These are phyloP conservation scores for Capsella bursapastoris DNA, from an alignment of 345 rosid species.

Conservation along the genomic window DNA sequence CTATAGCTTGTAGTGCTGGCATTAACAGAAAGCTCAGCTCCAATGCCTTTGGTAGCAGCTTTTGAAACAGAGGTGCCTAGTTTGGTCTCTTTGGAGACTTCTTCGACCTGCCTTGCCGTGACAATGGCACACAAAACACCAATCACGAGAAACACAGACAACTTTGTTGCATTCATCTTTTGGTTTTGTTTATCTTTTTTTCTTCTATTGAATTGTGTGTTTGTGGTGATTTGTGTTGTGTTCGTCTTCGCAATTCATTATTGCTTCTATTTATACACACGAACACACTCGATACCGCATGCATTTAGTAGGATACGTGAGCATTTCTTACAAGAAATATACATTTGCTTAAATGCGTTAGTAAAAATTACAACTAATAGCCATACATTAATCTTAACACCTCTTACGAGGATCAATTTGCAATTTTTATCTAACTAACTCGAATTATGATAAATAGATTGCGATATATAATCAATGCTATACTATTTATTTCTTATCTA, in stretches of 20 bases:
- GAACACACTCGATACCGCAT: background rate
- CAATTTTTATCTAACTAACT: no score
- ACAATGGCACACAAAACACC: constrained; percentile 22
- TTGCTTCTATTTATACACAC: background rate
- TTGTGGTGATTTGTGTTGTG: constrained; percentile 19
- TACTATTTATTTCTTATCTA: no score
- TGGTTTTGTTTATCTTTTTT: background rate
- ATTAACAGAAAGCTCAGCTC: background rate
- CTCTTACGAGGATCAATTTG: background rate
- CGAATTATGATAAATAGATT: no score
- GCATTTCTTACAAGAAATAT: constrained; percentile 11
- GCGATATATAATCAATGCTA: no score
- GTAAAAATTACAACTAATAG: constrained; percentile 18
- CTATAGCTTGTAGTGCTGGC: background rate
- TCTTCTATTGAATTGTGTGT: background rate
- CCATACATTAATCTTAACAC: background rate
- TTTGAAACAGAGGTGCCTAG: background rate
- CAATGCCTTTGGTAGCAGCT: constrained; percentile 4
- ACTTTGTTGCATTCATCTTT: constrained; percentile 18
- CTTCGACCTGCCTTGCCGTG: constrained; percentile 12
- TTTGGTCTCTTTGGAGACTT: constrained; percentile 17
- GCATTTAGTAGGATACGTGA: background rate
- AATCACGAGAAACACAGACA: constrained; percentile 1
- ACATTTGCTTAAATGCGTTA: constrained; percentile 6
- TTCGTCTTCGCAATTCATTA: background rate